These are phyloP conservation scores for Bertia moriformis DNA, from an alignment of 2,329 filamentous ascomycete species.

Conservation along the genomic window DNA sequence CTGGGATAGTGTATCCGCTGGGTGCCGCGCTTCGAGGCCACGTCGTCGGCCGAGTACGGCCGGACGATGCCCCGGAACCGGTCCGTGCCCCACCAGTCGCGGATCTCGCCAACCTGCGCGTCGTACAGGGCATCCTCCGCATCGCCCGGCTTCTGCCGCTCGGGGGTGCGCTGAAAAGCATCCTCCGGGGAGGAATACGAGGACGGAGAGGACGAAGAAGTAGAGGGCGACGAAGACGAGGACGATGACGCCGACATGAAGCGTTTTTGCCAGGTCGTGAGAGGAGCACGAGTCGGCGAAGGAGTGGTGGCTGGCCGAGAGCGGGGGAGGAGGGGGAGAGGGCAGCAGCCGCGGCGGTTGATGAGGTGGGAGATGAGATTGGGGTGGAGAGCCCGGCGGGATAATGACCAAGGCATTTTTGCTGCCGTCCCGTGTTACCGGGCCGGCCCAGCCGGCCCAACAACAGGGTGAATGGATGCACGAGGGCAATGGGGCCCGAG, in stretches of 20 bases:
- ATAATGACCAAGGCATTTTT: too few relatives aligned
- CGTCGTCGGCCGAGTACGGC: conserved; percentile 77
- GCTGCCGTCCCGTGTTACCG: too few relatives aligned
- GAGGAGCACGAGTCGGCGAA: too few relatives aligned
- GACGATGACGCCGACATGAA: conserved; percentile 35
- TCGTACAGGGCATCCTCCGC: conserved; percentile 78
- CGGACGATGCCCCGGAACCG: conserved; percentile 81
- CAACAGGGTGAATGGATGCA: too few relatives aligned
- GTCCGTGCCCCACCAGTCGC: conserved; percentile 78
- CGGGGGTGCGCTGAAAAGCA: conserved; percentile 72
- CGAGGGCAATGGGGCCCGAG: too few relatives aligned
- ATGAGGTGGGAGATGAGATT: too few relatives aligned
- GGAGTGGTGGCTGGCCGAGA: too few relatives aligned
- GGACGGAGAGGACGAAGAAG: conserved; percentile 19
- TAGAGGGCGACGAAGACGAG: conserved; percentile 39
- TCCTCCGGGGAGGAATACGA: conserved; percentile 51
- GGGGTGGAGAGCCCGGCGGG: too few relatives aligned
- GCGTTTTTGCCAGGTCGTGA: background rate
- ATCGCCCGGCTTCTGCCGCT: conserved; percentile 59
- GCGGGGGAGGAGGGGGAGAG: too few relatives aligned
- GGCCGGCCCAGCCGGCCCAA: too few relatives aligned
- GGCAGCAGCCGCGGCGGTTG: too few relatives aligned
- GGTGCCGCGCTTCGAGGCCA: conserved; percentile 83
- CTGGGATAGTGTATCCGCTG: conserved; percentile 80
- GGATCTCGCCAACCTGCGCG: conserved; percentile 69